Conservation (phyloP, 176 grass and related monocot species). For the Urochloa ruziziensis region DNA sequence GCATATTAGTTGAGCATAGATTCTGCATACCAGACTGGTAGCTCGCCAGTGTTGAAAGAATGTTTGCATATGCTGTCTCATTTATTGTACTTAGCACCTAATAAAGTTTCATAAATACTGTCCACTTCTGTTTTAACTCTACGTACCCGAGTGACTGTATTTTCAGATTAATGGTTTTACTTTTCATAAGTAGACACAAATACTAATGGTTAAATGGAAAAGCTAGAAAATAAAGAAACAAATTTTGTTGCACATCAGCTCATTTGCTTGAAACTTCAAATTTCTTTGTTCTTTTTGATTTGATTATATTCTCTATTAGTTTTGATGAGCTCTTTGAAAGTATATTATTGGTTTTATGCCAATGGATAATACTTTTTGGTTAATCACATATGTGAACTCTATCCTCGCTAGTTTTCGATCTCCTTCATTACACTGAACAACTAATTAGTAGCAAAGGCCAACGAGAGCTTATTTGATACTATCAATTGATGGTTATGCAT, state of each 20-base stretch:
- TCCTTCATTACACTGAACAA: background rate
- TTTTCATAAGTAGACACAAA: background rate
- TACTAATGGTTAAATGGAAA: background rate
- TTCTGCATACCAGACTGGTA: background rate
- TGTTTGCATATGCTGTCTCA: background rate
- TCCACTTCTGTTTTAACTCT: background rate
- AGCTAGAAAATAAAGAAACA: background rate
- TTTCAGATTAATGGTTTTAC: background rate
- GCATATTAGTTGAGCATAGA: slow-evolving; percentile 36
- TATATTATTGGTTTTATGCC: background rate
- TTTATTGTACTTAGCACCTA: slow-evolving; percentile 3
- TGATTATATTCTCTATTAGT: background rate
- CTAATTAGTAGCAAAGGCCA: background rate
- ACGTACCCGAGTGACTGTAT: background rate
- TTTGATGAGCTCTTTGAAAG: background rate
- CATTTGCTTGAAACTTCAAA: background rate
- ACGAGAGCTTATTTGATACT: background rate
- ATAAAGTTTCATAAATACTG: slow-evolving; percentile 3
- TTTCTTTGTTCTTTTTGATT: background rate
- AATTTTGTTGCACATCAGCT: background rate
- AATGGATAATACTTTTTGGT: background rate
- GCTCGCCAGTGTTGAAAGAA: background rate
- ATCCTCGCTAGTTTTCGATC: background rate
- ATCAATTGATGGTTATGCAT: background rate
- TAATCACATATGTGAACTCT: background rate